Evolutionary conservation across 768 basidiomycete genomes (phyloP), one percentile per base, ranked within the genome.

Genomic region (Sistotremastrum niveocremeum): DNA sequence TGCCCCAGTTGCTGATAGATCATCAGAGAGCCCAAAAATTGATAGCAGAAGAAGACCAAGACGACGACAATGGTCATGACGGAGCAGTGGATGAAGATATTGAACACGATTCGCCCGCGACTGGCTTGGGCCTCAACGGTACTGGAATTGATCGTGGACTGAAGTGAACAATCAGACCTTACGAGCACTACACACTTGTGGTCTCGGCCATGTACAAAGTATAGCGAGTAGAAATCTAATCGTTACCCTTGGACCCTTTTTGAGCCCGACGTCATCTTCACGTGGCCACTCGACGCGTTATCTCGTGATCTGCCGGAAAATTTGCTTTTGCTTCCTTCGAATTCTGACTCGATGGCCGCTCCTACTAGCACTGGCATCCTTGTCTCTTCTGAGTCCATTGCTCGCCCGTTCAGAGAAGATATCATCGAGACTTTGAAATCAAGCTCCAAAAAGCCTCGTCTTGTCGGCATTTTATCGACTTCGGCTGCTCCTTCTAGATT

Each of bases 401-500:
- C 85, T 28, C 70, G 71, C 31, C 62, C 76, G 2, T 90, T 83
- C 57, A 73, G 76, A 8, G 70, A 76, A 39, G 86, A 88, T 59
- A 75, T 93, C 53, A 73, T 73, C 51, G 42, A 60, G 12, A 62
- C 63, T 30, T 66, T 78, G 20, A 53, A 59, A 10, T 54, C 57
- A 41, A 54, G 57, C 33, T 35, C 62, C 4, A 68, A 66, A 20
- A 57, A 63, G 9, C 89, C 90, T 3, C 85, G 79, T 57, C 72
- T 99, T 30, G 80, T 97, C 44, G 94, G 93, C 2, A 94, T 98
- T 54, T 71, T 99, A 29, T 83, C 87, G 0, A 94, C 90, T 1
- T 74, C 81, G 1, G 79, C 81, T 4, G 76, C 76, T 5, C 87
- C 88, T 0, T 87, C 84, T 62, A 76, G 72, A 53, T 75, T 71